Base-by-base conservation (phyloP, 1,139 yeast genomes). In the Saccharomyces hybrid region DNA sequence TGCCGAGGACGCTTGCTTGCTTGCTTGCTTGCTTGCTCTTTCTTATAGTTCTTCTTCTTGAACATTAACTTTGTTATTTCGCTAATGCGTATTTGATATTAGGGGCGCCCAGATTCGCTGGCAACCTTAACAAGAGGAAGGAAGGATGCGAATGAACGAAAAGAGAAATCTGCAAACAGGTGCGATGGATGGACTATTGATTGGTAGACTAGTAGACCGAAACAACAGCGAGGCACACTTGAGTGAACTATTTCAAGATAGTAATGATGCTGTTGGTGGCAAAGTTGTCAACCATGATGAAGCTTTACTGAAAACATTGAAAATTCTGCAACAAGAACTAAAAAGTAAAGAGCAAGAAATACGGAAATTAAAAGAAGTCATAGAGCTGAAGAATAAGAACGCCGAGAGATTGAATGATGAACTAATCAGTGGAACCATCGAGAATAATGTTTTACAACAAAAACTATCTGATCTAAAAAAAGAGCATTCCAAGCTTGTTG, bases 381-480 rank as follows among this genome's bases (percentile, higher is more conserved):
- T 80, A 3, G 64, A 64, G n/a, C 78, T 82, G 58, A 82, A 79
- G 68, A 77, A 78, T 53, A 78, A 78, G 58, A 78, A 83, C 11
- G 75, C 83, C 25, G 89, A 84, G 60, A 72, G 78, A 14, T 72
- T 85, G 47, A 85, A 86, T 60, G 95, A 88, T 66, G 95, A 87
- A 61, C 71, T 85, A n/a, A 74, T 89, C 50, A 80, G 88, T 27
- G 72, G 79, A 52, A 87, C 83, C 63, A 83, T 89, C 52, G 95
- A 86, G 67, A 79, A 81, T 58, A 87, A 86, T 60, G 77, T 88
- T 25, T 69, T 84, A 50, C 78, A 74, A 42, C 78, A 77, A 4
- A 73, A 73, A 56, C 68, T 78, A 13, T 64, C 63, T 4, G 63
- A 67, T 25, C 67, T 81, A 34, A 71, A 72, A 48, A 60, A 59